Conservation (phyloP, 2,329 filamentous ascomycete species). For the Albophoma yamanashiensis region DNA sequence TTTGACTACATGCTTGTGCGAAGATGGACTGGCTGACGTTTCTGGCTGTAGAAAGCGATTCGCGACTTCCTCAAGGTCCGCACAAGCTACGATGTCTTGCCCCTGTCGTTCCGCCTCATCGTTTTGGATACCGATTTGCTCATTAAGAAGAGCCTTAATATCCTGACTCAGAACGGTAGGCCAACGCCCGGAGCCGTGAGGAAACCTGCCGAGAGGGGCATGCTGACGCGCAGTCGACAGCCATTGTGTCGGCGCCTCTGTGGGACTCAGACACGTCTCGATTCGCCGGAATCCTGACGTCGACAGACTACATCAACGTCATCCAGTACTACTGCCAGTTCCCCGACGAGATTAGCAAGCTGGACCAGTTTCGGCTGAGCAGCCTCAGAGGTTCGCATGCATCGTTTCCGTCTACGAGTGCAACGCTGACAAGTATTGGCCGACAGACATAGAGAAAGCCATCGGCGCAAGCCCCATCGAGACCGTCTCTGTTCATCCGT, state of each 20-base stretch:
- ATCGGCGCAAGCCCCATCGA: slow-evolving; percentile 87
- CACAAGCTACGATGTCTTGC: slow-evolving; percentile 95
- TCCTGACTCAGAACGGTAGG: slow-evolving; percentile 88
- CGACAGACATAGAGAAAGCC: slow-evolving; percentile 81
- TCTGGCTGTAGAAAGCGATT: slow-evolving; percentile 60
- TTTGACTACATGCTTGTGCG: neutral
- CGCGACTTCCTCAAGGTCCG: slow-evolving; percentile 93
- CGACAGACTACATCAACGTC: slow-evolving; percentile 96
- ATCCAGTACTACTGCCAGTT: slow-evolving; percentile 99
- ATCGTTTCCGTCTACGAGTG: neutral
- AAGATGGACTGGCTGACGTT: slow-evolving; percentile 4
- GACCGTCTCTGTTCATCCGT: slow-evolving; percentile 90
- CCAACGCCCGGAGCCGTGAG: neutral
- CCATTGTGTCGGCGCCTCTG: slow-evolving; percentile 91
- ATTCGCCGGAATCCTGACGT: slow-evolving; percentile 89
- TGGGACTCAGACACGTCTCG: slow-evolving; percentile 93
- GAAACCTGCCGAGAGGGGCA: neutral
- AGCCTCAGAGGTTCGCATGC: slow-evolving; percentile 67
- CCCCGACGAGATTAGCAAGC: slow-evolving; percentile 76
- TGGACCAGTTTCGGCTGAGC: slow-evolving; percentile 88
- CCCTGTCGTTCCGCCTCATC: slow-evolving; percentile 90
- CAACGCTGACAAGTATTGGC: slow-evolving; percentile 1
- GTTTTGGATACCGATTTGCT: slow-evolving; percentile 90
- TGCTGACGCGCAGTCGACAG: slow-evolving; percentile 32
- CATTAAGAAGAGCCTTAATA: slow-evolving; percentile 94